These are phyloP conservation scores for Rosa chinensis DNA, from an alignment of 306 rosid genomes.

Conservation along the genomic window DNA sequence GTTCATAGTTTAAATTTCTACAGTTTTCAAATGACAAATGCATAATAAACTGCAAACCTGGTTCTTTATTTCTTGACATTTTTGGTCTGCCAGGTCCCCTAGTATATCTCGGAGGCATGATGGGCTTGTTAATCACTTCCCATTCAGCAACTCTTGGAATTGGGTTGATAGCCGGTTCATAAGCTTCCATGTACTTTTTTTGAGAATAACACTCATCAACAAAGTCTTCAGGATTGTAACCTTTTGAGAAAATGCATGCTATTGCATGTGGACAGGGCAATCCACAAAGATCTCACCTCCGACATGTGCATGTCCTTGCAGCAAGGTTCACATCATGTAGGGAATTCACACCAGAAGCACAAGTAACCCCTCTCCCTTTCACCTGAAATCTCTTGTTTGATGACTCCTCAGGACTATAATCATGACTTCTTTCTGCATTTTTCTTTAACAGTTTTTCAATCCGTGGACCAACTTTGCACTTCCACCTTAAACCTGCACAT, in stretches of 20 bases:
- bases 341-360: no score
- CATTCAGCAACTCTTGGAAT: background rate
- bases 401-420: no score
- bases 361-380: no score
- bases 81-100: no score
- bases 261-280: background rate
- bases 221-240: background rate
- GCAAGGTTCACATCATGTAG: background rate
- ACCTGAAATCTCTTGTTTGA: no score
- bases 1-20: no score
- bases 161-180: background rate
- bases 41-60: no score
- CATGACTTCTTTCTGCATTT: no score
- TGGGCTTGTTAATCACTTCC: background rate
- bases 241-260: background rate
- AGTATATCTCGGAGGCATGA: background rate
- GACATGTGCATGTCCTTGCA: background rate
- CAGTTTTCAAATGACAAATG: no score
- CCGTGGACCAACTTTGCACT: background rate
- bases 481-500: background rate
- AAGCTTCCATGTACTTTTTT: background rate
- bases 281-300: background rate
- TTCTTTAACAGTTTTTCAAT: no score
- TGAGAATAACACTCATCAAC: background rate
- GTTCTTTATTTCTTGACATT: no score